A percentile compares a stretch with the other conserved stretches of the same genome.
phyloP scores from a whole-genome alignment of 2,329 filamentous ascomycete species.

The Aspergillus chevalieri region DNA sequence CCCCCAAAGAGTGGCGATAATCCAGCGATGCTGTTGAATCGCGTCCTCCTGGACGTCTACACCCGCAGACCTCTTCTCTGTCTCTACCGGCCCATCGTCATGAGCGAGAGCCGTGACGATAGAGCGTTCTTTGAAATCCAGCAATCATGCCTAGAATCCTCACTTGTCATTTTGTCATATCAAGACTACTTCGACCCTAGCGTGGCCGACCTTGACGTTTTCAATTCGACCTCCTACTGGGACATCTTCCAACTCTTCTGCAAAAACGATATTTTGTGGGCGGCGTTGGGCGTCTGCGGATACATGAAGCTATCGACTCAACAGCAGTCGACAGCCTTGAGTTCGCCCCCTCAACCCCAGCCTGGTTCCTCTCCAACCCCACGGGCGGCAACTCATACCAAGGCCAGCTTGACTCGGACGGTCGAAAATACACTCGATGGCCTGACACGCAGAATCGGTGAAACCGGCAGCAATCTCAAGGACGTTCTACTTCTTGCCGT shows the following conservation, averaged over 20 bases:
- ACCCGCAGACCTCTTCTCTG: constrained; percentile 25
- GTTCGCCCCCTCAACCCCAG: background rate
- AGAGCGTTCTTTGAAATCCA: constrained; percentile 13
- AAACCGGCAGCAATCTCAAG: constrained; percentile 25
- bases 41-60: constrained; percentile 23
- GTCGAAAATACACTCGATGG: constrained; percentile 26
- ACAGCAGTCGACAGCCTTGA: background rate
- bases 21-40: constrained; percentile 7
- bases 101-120: constrained; percentile 8
- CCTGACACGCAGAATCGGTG: constrained; percentile 19
- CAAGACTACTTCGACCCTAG: constrained; percentile 29
- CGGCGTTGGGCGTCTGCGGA: constrained; percentile 25
- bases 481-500: constrained; percentile 25
- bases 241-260: constrained; percentile 24
- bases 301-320: constrained; percentile 16
- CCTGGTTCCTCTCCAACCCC: background rate
- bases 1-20: background rate
- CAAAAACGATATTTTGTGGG: constrained; percentile 25
- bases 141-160: constrained; percentile 19
- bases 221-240: constrained; percentile 16
- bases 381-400: constrained; percentile 7
- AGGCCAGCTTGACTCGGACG: constrained; percentile 19
- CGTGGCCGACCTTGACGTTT: constrained; percentile 20
- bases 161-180: constrained; percentile 20
- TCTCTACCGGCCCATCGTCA: constrained; percentile 21